Evolutionary conservation across 441 rosid genomes (phyloP), one percentile per base, ranked within the genome.

Genomic region (Metrosideros polymorpha): DNA sequence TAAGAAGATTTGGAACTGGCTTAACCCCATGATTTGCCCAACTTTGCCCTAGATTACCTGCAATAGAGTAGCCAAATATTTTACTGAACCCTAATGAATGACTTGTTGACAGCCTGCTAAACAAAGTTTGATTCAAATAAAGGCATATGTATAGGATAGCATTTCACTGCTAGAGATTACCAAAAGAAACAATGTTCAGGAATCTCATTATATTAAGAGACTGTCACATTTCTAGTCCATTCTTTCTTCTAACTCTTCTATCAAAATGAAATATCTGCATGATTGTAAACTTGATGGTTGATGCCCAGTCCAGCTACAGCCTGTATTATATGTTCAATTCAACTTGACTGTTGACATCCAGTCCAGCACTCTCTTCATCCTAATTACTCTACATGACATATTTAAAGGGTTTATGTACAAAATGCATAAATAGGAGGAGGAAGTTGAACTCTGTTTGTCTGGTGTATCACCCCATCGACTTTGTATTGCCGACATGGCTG

Each of bases 31-130:
- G 59, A 71, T 43, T 55, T 52, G 87, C 87, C 53, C 43, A 87
- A 85, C 86, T 63, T 77, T 82, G 87, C 77, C 85, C 87, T 50
- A 57, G 84, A 85, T 86, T 71, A 54, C 87, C 89, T 84, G 90
- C 88, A 88, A 82, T 71, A 0, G n/a, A 22, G 79, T 19, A 39
- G 79, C 42, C n/a, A 66, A 66, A 66, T 43, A 66, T 66, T 66
- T 66, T 66, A 19, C 47, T 35, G 79, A 71, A 71, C 43, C 61
- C 79, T 39, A n/a, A 71, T 39, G 15, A 71, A 71, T 71, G 79
- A 71, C 79, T 39, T 39, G 79, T 71, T 71, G 47, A 61, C 79
- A 39, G 79, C 79, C n/a, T 71, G 47, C n/a, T 39, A 71, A 39
- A 71, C 47, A 39, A 30, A 29, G 71, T 61, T 61, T 61, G 29